A percentile compares a stretch with the other conserved stretches of the same genome.
phyloP scores from a whole-genome alignment of 352 stramenopile genomes.

The Globisporangium nunn region DNA sequence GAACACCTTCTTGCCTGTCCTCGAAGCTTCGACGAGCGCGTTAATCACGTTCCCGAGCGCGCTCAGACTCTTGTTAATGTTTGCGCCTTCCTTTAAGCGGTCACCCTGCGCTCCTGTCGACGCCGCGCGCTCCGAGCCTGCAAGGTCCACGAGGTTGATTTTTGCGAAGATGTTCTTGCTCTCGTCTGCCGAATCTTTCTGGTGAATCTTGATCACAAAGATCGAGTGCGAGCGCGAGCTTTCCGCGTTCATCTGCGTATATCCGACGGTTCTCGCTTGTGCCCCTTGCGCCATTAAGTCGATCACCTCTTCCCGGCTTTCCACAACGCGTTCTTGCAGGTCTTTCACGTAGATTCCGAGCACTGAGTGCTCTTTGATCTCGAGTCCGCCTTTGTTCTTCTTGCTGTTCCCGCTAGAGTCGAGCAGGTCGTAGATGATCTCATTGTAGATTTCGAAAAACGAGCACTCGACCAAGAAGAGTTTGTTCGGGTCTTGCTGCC shows the following conservation, averaged over 20 bases:
- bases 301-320: slow-evolving; percentile 79
- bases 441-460: slow-evolving; percentile 97
- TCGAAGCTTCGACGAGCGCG: slow-evolving; percentile 79
- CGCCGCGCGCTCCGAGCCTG: slow-evolving; percentile 85
- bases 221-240: slow-evolving; percentile 93
- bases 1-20: slow-evolving; percentile 83
- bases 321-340: slow-evolving; percentile 84
- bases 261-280: slow-evolving; percentile 60
- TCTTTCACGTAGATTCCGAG: slow-evolving; percentile 93
- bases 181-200: slow-evolving; percentile 84
- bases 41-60: slow-evolving; percentile 93
- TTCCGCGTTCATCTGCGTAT: slow-evolving; percentile 92
- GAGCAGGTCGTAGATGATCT: slow-evolving; percentile 93
- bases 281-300: slow-evolving; percentile 73
- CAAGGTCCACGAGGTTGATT: slow-evolving; percentile 94
- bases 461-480: slow-evolving; percentile 89
- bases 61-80: slow-evolving; percentile 93
- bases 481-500: slow-evolving; percentile 59
- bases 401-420: slow-evolving; percentile 81
- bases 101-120: slow-evolving; percentile 89
- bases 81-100: slow-evolving; percentile 90
- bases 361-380: slow-evolving; percentile 93
- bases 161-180: slow-evolving; percentile 88
- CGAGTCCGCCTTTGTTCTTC: slow-evolving; percentile 83
- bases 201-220: slow-evolving; percentile 94